Evolutionary conservation across 768 basidiomycete genomes (phyloP).

Genomic region (Suillus weaverae): DNA sequence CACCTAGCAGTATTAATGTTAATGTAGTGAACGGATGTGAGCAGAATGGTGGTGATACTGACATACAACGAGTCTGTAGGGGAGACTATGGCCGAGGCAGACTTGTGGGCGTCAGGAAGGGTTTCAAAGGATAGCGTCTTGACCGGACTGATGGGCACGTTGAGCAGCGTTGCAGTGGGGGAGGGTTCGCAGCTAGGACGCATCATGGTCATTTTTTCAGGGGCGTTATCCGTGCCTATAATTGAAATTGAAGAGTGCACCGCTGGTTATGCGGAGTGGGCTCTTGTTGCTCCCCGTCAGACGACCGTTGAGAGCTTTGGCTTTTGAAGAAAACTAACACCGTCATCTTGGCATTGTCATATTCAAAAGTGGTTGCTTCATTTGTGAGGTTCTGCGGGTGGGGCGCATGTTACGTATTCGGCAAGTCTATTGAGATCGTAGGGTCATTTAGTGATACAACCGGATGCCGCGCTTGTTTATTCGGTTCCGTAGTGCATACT

Average conservation of each 20-base stretch:
- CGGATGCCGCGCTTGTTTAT: neutral
- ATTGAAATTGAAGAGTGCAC: neutral
- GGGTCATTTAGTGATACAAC: neutral
- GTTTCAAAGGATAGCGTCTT: neutral
- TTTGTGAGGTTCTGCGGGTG: neutral
- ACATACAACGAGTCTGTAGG: slow-evolving; percentile 17
- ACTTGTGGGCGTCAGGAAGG: slow-evolving; percentile 15
- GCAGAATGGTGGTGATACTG: slow-evolving; percentile 2
- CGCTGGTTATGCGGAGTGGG: neutral
- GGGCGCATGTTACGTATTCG: neutral
- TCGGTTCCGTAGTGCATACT: neutral
- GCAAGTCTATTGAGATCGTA: neutral
- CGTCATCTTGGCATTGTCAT: neutral
- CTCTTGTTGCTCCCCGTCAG: neutral
- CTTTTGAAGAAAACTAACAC: neutral
- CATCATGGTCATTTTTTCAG: neutral
- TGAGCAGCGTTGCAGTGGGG: neutral
- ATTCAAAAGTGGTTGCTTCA: neutral
- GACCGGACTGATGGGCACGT: neutral
- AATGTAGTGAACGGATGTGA: neutral
- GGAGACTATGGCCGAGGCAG: slow-evolving; percentile 2
- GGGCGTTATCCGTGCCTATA: neutral
- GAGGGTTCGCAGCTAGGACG: neutral
- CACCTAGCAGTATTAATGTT: slow-evolving; percentile 25
- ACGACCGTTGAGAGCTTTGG: neutral